Evolutionary conservation across 768 basidiomycete genomes (phyloP), one percentile per base, ranked within the genome.

Genomic region (Lanmaoa pseudosensibilis): DNA sequence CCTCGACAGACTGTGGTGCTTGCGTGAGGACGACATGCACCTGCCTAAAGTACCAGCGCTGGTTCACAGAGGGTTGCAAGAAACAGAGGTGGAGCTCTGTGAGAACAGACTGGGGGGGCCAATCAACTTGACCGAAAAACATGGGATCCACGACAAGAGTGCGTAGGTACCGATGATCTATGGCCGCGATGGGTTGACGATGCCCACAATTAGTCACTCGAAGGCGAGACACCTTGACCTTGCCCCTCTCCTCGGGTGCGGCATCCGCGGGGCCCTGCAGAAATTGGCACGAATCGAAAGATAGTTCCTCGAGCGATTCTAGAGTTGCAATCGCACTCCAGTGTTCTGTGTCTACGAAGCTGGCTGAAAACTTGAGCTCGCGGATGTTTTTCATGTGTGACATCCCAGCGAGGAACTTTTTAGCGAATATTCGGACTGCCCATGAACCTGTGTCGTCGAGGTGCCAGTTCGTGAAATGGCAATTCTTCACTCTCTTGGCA

Each of bases 401-500:
- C 53, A 65, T 11, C 12, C 52, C 64, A 5, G 38, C 3, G 19
- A 46, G n/a, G 39, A 47, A 61, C 30, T 50, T 38, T 7, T 30
- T 37, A 2, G 21, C 8, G n/a, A 58, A 60, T 1, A 50, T 36
- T 30, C 19, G 38, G 27, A 46, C 39, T 12, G 21, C 55, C 58
- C 55, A 60, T 5, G 50, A 27, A n/a, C n/a, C 21, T 2, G 27
- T 2, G 21, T 16, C 16, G 5, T 18, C 8, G 32, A 34, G 9
- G 13, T 4, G 0, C 64, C 58, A 62, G 37, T 40, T 0, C 2
- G 2, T 36, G 43, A 70, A 62, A 34, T 23, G 23, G 23, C 69
- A 69, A 0, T 54, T 54, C 49, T 64, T 71, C 44, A 78, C 73
- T 25, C 66, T 58, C 39, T 58, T 54, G 5, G 73, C 69, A 11